Base-by-base conservation (phyloP, 176 grass and related monocot species). In the Leersia perrieri region DNA sequence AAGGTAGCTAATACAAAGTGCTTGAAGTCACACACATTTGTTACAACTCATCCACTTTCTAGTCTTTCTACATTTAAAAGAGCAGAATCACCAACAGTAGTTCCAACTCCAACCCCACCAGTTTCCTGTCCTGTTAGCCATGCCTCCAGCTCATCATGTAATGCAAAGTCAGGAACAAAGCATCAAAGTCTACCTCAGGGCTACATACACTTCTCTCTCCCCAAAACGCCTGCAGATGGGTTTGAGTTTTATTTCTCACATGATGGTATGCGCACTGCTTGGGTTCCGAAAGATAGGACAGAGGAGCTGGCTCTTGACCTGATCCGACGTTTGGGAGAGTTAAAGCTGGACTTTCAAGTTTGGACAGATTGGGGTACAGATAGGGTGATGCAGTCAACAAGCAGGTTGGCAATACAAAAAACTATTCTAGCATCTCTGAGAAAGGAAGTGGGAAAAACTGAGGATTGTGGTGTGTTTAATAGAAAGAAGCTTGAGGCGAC, bases 321-420 rank as follows among this genome's bases (percentile, higher is more conserved):
- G 58, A 75, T 75, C 25, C 33, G 32, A 75, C 68, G 40, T 51
- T 55, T 85, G 75, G 83, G 83, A 23, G 83, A 79, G 67, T 33
- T 72, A 51, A 85, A 85, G 83, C 67, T 85, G 25, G 75, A 79
- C 40, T 2, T 55, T 58, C 63, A 79, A 79, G 41, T 78, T 40
- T 85, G 83, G 83, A 72, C 32, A 25, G 75, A 85, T 62, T 85
- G 83, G 75, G 75, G 68, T 70, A 85, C 63, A 57, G 75, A 85
- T 44, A 85, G 83, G 75, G 76, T 85, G 69, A 31, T 64, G 83
- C 83, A 85, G 22, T 85, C 83, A 65, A 72, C 68, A 73, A 73
- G 58, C 63, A 72, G 83, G 58, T 33, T 85, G 60, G 58, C 71
- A 40, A 66, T 53, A 25, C 75, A 79, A 63, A 72, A 45, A 70